Percentiles rank a stretch among this genome's conserved stretches.
Conservation (phyloP, 2,329 filamentous ascomycete genomes). For the Aureobasidium namibiae region DNA sequence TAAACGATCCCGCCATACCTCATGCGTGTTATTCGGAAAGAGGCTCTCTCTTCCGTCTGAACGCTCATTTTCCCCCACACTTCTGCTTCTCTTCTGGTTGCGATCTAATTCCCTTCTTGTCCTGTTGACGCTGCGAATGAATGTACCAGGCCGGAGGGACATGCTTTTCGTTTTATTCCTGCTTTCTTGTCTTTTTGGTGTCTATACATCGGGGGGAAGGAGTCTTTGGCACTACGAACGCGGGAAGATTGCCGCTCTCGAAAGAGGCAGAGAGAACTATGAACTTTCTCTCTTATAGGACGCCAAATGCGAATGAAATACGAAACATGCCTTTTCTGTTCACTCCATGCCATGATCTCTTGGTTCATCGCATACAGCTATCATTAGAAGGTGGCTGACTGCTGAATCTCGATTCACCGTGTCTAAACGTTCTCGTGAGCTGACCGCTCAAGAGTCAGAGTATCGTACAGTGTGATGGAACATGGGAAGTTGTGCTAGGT, state of each 20-base stretch:
- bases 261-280: not conserved
- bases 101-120: conserved; percentile 4
- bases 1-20: not conserved
- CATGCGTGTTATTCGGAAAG: not conserved
- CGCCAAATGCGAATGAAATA: not conserved
- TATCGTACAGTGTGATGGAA: not conserved
- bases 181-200: conserved; percentile 7
- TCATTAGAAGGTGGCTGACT: not conserved
- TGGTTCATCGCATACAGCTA: not conserved
- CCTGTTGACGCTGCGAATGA: conserved; percentile 6
- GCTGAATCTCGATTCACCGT: not conserved
- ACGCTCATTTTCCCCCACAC: not conserved
- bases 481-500: not conserved
- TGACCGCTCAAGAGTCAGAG: not conserved
- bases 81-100: not conserved
- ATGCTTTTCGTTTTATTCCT: not conserved
- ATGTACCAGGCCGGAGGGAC: conserved; percentile 4
- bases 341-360: not conserved
- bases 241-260: not conserved
- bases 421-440: not conserved
- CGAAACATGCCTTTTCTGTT: not conserved
- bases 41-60: not conserved
- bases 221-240: not conserved
- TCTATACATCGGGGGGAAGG: conserved; percentile 6
- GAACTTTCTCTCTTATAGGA: not conserved